Base-by-base conservation (phyloP, 2,329 filamentous ascomycete species). In the Podosphaera xanthii region DNA sequence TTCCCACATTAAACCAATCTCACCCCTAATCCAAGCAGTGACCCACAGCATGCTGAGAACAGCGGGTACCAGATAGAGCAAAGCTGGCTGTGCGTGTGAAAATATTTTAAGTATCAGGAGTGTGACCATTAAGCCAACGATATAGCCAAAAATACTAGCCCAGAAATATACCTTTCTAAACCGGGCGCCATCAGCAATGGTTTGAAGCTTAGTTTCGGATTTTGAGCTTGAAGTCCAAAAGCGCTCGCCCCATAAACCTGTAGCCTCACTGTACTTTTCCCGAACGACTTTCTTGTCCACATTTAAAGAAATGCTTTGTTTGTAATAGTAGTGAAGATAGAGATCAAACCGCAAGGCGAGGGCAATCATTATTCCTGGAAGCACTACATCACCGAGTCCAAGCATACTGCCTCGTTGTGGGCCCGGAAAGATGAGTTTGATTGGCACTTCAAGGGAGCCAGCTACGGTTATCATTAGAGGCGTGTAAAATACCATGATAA, bases 331-430 rank as follows among this genome's bases (percentile, higher is more conserved):
- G 72, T 86, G 82, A 59, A 88, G 76, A 73, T 87, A 92, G 6
- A 95, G 76, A 68, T 98, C 91, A 65, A 94, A 95, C n/a, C 91
- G 82, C 33, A 98, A 75, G 1, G 90, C 87, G 49, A 96, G 77
- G 1, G 81, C 87, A 62, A 97, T 84, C 72, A 96, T 83, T 67
- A 97, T 88, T 7, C 91, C 92, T 0, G 91, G 91, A 2, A 98
- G 76, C 1, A 95, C 86, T 60, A 98, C 86, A 68, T 98, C 91
- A n/a, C 91, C 91, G 0, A 97, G 77, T 0, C 91, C 91, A 6
- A 98, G 81, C 78, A 97, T 94, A 58, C 87, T 80, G 35, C 75
- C 72, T 33, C 83, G 82, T n/a, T 78, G 77, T 1, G 86, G 83
- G 1, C 75, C 72, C 31, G 75, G 70, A 62, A 95, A 94, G 4